Evolutionary conservation across 208 protist genomes (phyloP).

Genomic region (Trypanosomatidae sp.): DNA sequence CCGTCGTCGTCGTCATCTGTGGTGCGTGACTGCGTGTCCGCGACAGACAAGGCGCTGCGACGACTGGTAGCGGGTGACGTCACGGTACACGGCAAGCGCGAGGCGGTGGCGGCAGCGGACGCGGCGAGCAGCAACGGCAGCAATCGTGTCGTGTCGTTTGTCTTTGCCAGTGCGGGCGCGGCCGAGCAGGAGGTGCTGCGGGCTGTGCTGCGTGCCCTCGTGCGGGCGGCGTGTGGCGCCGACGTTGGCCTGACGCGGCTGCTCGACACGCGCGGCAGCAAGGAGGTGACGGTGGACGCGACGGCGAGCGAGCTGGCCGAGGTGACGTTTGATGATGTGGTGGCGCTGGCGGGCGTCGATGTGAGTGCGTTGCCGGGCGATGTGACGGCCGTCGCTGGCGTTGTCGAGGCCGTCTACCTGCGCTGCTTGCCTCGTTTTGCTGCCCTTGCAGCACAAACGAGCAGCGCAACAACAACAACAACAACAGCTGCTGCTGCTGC

Average conservation of each 20-base stretch:
- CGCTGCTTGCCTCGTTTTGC: constrained; percentile 60
- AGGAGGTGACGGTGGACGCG: constrained; percentile 47
- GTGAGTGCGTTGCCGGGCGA: constrained; percentile 63
- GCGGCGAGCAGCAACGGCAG: constrained; percentile 5
- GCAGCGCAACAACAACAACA: too few species aligned
- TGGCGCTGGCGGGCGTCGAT: constrained; percentile 30
- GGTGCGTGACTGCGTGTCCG: constrained; percentile 39
- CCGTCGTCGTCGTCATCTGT: too few species aligned
- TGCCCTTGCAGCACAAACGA: too few species aligned
- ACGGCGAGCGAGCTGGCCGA: constrained; percentile 19
- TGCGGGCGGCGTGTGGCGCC: constrained; percentile 60
- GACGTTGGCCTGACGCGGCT: constrained; percentile 60
- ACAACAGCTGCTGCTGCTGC: too few species aligned
- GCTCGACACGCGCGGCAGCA: constrained; percentile 26
- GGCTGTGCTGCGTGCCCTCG: constrained; percentile 40
- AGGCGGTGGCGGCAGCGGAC: neutral
- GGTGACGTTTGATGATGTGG: constrained; percentile 34
- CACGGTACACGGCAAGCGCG: neutral
- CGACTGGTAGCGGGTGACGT: constrained; percentile 33
- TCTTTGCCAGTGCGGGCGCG: constrained; percentile 15
- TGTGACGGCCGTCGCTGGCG: constrained; percentile 28
- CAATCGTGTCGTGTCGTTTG: constrained; percentile 17
- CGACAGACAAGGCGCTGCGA: constrained; percentile 40
- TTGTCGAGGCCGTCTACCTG: constrained; percentile 75
- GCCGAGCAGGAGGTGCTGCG: constrained; percentile 20